Percentiles rank a stretch among this genome's conserved stretches.
Conservation (phyloP, 805 yeast species). For the Yarrowia hollandica region DNA sequence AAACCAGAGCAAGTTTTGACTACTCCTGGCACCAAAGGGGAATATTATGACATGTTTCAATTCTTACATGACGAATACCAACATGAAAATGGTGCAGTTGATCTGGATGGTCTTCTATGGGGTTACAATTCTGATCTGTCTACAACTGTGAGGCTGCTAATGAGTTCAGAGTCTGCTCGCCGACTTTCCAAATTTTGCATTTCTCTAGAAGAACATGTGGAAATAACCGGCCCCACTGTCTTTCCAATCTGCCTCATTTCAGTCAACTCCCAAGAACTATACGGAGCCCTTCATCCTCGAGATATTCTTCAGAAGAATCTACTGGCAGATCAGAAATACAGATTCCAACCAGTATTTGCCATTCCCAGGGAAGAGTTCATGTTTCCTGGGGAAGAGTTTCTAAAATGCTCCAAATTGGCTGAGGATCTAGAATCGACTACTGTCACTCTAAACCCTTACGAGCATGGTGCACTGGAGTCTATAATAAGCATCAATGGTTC, state of each 20-base stretch:
- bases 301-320: background rate
- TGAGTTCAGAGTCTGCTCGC: slow-evolving; percentile 9
- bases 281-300: background rate
- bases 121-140: background rate
- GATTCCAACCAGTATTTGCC: slow-evolving; percentile 18
- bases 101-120: background rate
- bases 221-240: background rate
- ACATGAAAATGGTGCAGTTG: background rate
- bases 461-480: slow-evolving; percentile 3
- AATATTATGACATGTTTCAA: background rate
- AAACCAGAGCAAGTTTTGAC: background rate
- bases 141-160: slow-evolving; percentile 2
- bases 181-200: slow-evolving; percentile 11
- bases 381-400: slow-evolving; percentile 15
- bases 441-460: background rate
- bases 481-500: background rate
- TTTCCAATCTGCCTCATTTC: slow-evolving; percentile 17
- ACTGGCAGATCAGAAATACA: background rate
- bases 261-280: background rate
- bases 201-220: background rate
- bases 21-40: background rate
- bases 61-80: slow-evolving; percentile 12
- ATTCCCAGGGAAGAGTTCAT: slow-evolving; percentile 14
- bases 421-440: slow-evolving; percentile 1
- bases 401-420: background rate